Evolutionary conservation across 2,329 filamentous ascomycete species (phyloP), one percentile per base, ranked within the genome.

Genomic region (Hypoxylon sp.): DNA sequence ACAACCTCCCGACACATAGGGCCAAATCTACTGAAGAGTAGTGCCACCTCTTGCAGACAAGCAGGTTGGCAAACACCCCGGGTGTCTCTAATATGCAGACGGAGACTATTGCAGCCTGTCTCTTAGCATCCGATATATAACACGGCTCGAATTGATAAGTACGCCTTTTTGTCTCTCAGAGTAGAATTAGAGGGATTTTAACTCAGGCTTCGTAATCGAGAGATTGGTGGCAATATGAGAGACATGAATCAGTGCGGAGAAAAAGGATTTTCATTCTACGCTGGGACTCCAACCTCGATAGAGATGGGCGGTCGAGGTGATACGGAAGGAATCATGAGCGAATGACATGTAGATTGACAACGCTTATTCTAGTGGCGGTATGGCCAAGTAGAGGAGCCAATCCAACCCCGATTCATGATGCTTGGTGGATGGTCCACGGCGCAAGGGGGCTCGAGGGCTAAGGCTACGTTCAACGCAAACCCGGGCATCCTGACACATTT

Each of bases 361-460:
- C 66, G 49, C 66, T 55, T 63, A 62, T 46, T 63, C 28, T 48
- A 67, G 68, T 73, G 69, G 70, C 71, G 67, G 69, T 68, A 67
- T 71, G 65, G 66, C 50, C 49, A 60, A 60, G 59, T 34, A 46
- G 49, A 66, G 57, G 63, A 68, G 67, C 45, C 50, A 59, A 60
- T 70, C 65, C 57, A 68, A 55, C 65, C 63, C 55, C 56, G 60
- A 49, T 70, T 60, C 63, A 66, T 69, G 71, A 70, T 45, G 67
- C 62, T 58, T 66, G 59, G 55, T 70, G 65, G 69, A 67, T 63
- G 59, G 58, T 59, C 62, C 64, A 72, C 58, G 69, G 70, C 70
- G 75, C 74, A 76, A 76, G 75, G 75, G 74, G 45, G 63, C 50
- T 53, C 45, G 32, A 68, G 59, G 57, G 64, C 52, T 61, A 67